phyloP scores from a whole-genome alignment of 192 early-diverging fungal genomes.

The Backusella tarrabulga region DNA sequence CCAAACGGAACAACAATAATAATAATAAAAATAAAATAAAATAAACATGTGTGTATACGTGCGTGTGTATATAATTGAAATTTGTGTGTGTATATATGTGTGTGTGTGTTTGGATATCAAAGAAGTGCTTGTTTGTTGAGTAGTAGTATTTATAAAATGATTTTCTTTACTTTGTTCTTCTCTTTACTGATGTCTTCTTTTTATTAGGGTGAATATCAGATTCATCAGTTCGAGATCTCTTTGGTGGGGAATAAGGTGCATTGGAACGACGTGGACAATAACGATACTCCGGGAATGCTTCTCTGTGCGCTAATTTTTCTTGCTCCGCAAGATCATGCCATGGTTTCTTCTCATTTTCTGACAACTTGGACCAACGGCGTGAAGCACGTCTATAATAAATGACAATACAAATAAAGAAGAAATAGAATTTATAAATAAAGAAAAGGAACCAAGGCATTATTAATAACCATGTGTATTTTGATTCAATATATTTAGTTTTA shows the following conservation, averaged over 20 bases:
- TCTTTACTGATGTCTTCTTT: neutral
- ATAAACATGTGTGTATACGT: neutral
- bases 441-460: neutral
- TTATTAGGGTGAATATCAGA: neutral
- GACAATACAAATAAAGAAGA: neutral
- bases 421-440: neutral
- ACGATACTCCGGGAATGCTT: conserved; percentile 40
- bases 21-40: neutral
- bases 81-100: neutral
- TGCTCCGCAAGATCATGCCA: conserved; percentile 39
- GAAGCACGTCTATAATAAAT: conserved; percentile 31
- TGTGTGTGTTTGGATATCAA: neutral
- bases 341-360: conserved; percentile 37
- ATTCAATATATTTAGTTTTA: neutral
- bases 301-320: conserved; percentile 37
- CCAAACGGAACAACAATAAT: neutral
- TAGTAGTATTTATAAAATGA: neutral
- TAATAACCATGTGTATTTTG: neutral
- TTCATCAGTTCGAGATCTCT: neutral
- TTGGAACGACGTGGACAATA: conserved; percentile 33
- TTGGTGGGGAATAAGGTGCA: conserved; percentile 1
- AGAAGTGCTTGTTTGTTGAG: neutral
- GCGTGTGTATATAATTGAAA: neutral
- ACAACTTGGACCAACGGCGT: conserved; percentile 29
- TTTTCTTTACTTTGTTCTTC: neutral